Evolutionary conservation across 2,329 filamentous ascomycete species (phyloP).

Genomic region (Calonectria pauciramosa): DNA sequence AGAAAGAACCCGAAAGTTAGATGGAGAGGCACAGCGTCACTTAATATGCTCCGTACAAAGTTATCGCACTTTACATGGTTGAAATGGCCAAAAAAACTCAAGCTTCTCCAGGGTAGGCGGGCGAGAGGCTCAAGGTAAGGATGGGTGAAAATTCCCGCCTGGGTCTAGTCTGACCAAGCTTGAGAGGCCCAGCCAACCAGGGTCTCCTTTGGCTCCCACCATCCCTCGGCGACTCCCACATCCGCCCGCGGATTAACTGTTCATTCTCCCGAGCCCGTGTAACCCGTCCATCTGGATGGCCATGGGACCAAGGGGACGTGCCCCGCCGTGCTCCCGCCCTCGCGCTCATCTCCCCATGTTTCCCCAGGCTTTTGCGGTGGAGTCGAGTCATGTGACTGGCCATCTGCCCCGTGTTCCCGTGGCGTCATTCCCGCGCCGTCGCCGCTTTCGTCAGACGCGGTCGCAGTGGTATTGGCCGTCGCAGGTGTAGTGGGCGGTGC

Average conservation of each 20-base stretch:
- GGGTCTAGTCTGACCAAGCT: background rate
- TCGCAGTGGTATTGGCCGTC: slow-evolving; percentile 28
- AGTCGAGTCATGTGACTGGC: slow-evolving; percentile 43
- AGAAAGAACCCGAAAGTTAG: background rate
- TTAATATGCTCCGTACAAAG: background rate
- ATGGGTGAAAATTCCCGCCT: background rate
- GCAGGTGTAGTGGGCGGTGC: slow-evolving; percentile 7
- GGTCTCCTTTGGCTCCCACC: background rate
- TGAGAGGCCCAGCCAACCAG: slow-evolving; percentile 11
- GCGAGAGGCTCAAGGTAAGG: background rate
- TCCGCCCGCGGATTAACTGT: background rate
- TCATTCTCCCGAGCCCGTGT: slow-evolving; percentile 8
- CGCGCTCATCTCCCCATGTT: slow-evolving; percentile 35
- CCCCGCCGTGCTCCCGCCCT: background rate
- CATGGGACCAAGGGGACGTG: slow-evolving; percentile 12
- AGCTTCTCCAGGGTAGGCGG: background rate
- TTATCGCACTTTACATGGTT: background rate
- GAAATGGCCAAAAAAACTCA: background rate
- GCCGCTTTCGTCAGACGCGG: slow-evolving; percentile 43
- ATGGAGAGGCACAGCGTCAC: background rate
- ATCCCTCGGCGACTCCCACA: slow-evolving; percentile 11
- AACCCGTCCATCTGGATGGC: slow-evolving; percentile 8
- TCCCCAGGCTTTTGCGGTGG: slow-evolving; percentile 42
- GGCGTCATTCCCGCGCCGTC: slow-evolving; percentile 44
- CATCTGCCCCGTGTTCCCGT: slow-evolving; percentile 23